phyloP scores from a whole-genome alignment of 805 yeast genomes.

The Pichia phayaonensis region DNA sequence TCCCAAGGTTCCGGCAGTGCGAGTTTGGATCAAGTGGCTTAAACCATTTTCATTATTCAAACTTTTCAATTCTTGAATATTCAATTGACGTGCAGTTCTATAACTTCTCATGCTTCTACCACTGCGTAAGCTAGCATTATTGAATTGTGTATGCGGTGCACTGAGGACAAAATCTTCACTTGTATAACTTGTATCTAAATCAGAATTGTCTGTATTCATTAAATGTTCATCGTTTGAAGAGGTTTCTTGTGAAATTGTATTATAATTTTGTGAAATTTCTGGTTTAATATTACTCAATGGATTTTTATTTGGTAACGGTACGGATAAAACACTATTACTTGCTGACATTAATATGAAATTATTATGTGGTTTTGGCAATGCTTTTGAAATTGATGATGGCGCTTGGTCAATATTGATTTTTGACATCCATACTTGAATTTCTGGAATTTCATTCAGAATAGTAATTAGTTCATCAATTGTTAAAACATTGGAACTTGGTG shows the following conservation, averaged over 20 bases:
- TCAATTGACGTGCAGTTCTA: constrained; percentile 1
- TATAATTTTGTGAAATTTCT: background rate
- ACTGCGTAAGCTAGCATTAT: background rate
- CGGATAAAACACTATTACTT: constrained; percentile 6
- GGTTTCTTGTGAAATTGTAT: background rate
- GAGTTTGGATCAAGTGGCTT: background rate
- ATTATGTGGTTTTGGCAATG: background rate
- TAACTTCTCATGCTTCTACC: constrained; percentile 4
- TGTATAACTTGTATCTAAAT: background rate
- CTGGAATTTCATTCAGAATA: constrained; percentile 1
- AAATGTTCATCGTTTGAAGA: background rate
- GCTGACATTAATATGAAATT: constrained; percentile 5
- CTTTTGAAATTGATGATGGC: background rate
- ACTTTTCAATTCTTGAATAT: constrained; percentile 2
- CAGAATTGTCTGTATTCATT: background rate
- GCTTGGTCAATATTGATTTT: background rate
- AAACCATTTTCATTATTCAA: background rate
- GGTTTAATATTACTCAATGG: background rate
- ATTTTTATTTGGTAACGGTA: background rate
- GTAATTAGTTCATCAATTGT: background rate
- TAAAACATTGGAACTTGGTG: background rate
- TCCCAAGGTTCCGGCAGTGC: constrained; percentile 1
- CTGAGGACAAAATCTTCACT: background rate
- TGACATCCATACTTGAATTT: background rate
- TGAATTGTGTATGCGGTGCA: background rate